Evolutionary conservation across 768 basidiomycete species (phyloP).

Genomic region (Albatrellus ellisii): DNA sequence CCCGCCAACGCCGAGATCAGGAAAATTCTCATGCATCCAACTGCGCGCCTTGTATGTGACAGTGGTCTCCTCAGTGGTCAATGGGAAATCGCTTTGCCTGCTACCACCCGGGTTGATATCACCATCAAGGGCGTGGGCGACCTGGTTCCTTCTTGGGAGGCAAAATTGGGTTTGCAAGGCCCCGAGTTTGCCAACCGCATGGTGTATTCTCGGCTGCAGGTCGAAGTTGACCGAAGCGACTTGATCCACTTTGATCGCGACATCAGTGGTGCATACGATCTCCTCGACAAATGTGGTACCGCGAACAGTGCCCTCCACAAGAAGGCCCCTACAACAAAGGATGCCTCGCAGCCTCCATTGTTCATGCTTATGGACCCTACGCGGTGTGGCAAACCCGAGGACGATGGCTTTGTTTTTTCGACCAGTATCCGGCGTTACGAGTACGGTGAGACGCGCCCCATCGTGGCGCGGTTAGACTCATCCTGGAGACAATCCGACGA

Average conservation of each 20-base stretch:
- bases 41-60: slow-evolving; percentile 57
- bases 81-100: slow-evolving; percentile 77
- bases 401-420: slow-evolving; percentile 82
- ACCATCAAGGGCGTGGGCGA: slow-evolving; percentile 54
- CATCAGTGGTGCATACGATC: slow-evolving; percentile 66
- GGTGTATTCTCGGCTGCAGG: slow-evolving; percentile 53
- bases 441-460: slow-evolving; percentile 68
- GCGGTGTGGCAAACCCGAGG: slow-evolving; percentile 54
- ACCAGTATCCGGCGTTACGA: slow-evolving; percentile 66
- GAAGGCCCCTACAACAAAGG: slow-evolving; percentile 30
- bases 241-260: slow-evolving; percentile 52
- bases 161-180: slow-evolving; percentile 57
- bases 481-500: slow-evolving; percentile 65
- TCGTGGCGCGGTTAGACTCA: slow-evolving; percentile 59
- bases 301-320: slow-evolving; percentile 77
- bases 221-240: slow-evolving; percentile 41
- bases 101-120: slow-evolving; percentile 37
- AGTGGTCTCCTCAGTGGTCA: slow-evolving; percentile 47
- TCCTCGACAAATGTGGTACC: slow-evolving; percentile 81
- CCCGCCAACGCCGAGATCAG: slow-evolving; percentile 77
- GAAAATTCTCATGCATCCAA: slow-evolving; percentile 52
- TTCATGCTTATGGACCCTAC: slow-evolving; percentile 83
- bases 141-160: slow-evolving; percentile 75
- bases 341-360: slow-evolving; percentile 43
- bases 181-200: slow-evolving; percentile 52